phyloP scores from a whole-genome alignment of 768 basidiomycete species.

The Xanthoconium purpureum region DNA sequence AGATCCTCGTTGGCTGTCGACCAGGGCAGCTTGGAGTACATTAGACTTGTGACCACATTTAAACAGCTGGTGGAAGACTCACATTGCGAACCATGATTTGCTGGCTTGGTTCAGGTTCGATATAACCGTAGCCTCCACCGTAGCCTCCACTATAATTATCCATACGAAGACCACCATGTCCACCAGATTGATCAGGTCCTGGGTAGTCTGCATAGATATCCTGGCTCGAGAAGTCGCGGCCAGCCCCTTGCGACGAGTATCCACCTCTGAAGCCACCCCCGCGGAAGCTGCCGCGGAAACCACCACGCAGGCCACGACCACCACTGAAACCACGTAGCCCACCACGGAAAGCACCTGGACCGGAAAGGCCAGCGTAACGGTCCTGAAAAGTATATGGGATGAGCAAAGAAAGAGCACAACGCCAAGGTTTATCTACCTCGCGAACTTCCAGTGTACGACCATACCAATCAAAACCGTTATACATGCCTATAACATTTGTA shows the following conservation, averaged over 20 bases:
- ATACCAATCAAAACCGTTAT: constrained; percentile 97
- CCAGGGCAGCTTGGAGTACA: constrained; percentile 77
- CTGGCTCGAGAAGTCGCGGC: constrained; percentile 79
- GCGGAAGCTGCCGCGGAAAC: constrained; percentile 41
- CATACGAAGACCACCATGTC: constrained; percentile 36
- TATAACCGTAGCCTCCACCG: constrained; percentile 38
- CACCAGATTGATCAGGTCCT: constrained; percentile 70
- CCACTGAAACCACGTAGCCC: constrained; percentile 56
- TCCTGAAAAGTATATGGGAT: constrained; percentile 47
- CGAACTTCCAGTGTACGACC: constrained; percentile 93
- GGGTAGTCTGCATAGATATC: constrained; percentile 92
- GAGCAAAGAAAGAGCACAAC: neutral
- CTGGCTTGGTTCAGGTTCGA: constrained; percentile 81
- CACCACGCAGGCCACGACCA: constrained; percentile 28
- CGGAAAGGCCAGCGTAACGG: constrained; percentile 83
- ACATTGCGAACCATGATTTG: constrained; percentile 99
- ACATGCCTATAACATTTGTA: constrained; percentile 63
- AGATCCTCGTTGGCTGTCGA: constrained; percentile 98
- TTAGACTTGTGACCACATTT: neutral
- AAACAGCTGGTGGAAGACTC: constrained; percentile 37
- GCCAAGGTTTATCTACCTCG: constrained; percentile 54
- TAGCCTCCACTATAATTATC: constrained; percentile 38
- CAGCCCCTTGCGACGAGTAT: constrained; percentile 45
- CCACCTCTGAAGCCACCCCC: constrained; percentile 50
- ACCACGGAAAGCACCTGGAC: constrained; percentile 55